phyloP scores from a whole-genome alignment of 805 yeast genomes.

The Wickerhamomyces chambardii region DNA sequence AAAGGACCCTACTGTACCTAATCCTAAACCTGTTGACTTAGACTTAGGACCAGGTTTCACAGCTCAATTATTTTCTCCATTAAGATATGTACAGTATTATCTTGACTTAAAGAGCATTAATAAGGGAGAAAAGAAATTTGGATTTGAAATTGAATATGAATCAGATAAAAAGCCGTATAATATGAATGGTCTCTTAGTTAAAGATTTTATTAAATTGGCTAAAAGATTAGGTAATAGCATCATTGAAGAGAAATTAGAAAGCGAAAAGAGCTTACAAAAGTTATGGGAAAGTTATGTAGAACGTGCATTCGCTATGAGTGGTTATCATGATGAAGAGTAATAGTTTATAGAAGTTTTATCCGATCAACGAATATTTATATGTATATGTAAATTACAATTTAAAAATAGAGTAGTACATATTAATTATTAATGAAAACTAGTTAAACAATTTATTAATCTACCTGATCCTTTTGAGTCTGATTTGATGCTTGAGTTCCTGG shows the following conservation, averaged over 20 bases:
- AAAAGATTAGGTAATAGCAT: slow-evolving; percentile 39
- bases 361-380: no score
- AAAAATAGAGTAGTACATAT: no score
- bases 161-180: slow-evolving; percentile 53
- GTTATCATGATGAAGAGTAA: slow-evolving; percentile 39
- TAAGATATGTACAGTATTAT: slow-evolving; percentile 63
- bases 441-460: no score
- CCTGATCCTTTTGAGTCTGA: no score
- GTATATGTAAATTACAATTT: no score
- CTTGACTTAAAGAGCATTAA: slow-evolving; percentile 51
- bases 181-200: slow-evolving; percentile 46
- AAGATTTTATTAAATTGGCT: slow-evolving; percentile 54
- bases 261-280: slow-evolving; percentile 17
- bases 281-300: slow-evolving; percentile 50
- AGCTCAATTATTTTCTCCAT: slow-evolving; percentile 67
- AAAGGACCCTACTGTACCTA: slow-evolving; percentile 52
- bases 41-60: slow-evolving; percentile 71
- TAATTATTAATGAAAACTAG: no score
- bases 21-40: slow-evolving; percentile 42
- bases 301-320: slow-evolving; percentile 56
- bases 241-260: slow-evolving; percentile 5
- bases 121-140: slow-evolving; percentile 32
- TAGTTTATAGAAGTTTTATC: no score
- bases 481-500: no score
- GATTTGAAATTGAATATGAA: slow-evolving; percentile 57